Percentiles rank a stretch among this genome's conserved stretches.
These are phyloP conservation scores for Begonia masoniana DNA, from an alignment of 306 rosid species.

Conservation along the genomic window DNA sequence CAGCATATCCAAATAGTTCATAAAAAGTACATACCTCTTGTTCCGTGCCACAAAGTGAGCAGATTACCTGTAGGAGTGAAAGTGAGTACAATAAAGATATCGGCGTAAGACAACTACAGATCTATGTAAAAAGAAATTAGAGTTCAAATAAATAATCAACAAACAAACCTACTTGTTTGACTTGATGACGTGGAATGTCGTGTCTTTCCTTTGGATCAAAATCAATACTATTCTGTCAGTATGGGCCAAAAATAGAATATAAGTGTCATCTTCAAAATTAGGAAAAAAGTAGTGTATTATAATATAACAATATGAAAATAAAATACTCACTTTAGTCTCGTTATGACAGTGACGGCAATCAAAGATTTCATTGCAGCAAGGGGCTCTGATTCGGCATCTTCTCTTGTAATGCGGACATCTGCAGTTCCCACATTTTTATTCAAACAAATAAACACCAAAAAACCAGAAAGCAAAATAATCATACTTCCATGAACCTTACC, in stretches of 20 bases:
- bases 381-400: constrained; percentile 67
- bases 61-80: constrained; percentile 43
- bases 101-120: too few relatives aligned
- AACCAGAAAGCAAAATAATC: not conserved
- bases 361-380: constrained; percentile 79
- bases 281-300: too few relatives aligned
- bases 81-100: not conserved
- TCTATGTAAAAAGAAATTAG: not conserved
- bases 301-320: not conserved
- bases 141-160: not conserved
- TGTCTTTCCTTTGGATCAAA: constrained; percentile 59
- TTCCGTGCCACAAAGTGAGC: constrained; percentile 71
- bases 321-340: constrained; percentile 44
- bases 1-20: not conserved
- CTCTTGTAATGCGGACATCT: constrained; percentile 69
- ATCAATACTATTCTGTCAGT: constrained; percentile 44
- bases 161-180: constrained; percentile 29
- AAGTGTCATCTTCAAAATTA: too few relatives aligned
- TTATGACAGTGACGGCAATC: constrained; percentile 80
- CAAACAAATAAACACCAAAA: not conserved
- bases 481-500: constrained; percentile 27
- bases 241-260: not conserved
- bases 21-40: constrained; percentile 50
- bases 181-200: constrained; percentile 65
- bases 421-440: constrained; percentile 4